Conservation (phyloP, 345 rosid species). For the Lagerstroemia speciosa region DNA sequence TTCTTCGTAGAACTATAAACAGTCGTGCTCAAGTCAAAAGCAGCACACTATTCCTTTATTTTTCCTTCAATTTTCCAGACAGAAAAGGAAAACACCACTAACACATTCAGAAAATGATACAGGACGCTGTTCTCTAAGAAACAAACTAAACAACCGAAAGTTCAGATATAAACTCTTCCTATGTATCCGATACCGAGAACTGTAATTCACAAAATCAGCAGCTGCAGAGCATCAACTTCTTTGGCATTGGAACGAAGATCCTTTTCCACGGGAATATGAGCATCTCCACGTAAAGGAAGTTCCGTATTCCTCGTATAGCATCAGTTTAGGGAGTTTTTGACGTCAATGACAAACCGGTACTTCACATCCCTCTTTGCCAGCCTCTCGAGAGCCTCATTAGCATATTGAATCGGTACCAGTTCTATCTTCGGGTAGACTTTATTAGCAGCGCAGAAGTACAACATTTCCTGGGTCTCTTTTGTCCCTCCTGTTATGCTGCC, state of each 20-base stretch:
- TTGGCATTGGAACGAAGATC: background rate
- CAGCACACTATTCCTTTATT: background rate
- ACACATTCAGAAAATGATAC: background rate
- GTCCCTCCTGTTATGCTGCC: constrained; percentile 83
- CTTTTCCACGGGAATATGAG: background rate
- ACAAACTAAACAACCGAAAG: background rate
- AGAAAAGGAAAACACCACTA: background rate
- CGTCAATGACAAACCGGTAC: constrained; percentile 80
- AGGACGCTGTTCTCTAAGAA: background rate
- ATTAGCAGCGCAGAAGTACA: constrained; percentile 63
- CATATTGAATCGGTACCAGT: constrained; percentile 54
- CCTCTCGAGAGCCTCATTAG: constrained; percentile 75
- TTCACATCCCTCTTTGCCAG: constrained; percentile 64
- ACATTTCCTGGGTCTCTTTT: constrained; percentile 64
- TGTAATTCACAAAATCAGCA: background rate
- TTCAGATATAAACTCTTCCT: background rate
- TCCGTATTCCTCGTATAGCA: background rate
- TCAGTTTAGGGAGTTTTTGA: constrained; percentile 58
- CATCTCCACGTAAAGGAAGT: background rate
- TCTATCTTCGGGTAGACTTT: constrained; percentile 71
- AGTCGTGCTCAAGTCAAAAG: background rate
- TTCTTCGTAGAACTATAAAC: too few relatives aligned
- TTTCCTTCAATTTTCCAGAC: background rate
- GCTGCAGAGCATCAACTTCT: background rate
- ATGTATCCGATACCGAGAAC: background rate